Evolutionary conservation across 768 basidiomycete species (phyloP).

Genomic region (Leccinum imitatum): DNA sequence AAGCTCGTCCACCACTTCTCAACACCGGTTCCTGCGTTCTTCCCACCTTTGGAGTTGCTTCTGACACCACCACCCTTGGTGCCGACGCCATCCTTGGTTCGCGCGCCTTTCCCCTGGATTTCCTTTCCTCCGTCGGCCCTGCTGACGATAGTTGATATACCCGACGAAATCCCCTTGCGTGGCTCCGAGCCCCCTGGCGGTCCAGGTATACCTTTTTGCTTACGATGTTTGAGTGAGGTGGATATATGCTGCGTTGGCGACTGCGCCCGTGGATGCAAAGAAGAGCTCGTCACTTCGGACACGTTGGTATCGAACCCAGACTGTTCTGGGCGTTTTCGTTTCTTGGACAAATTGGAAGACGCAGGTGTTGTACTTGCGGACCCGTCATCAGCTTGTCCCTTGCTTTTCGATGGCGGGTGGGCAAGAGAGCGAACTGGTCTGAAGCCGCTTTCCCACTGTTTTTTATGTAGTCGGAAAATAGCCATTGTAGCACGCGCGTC

Average conservation of each 20-base stretch:
- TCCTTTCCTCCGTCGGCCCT: conserved; percentile 19
- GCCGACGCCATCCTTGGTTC: neutral
- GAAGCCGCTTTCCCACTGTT: conserved; percentile 71
- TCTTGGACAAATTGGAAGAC: conserved; percentile 2
- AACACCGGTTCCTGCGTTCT: neutral
- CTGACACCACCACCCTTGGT: conserved; percentile 9
- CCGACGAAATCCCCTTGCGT: conserved; percentile 63
- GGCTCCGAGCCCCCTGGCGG: neutral
- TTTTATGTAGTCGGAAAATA: conserved; percentile 78
- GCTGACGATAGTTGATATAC: conserved; percentile 51
- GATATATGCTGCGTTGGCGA: conserved; percentile 1
- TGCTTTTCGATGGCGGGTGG: conserved; percentile 1
- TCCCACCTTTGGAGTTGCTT: neutral
- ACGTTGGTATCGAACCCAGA: neutral
- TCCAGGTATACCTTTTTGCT: neutral
- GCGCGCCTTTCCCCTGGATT: conserved; percentile 9
- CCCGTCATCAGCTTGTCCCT: neutral
- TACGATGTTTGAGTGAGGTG: neutral
- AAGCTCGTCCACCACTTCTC: conserved; percentile 50
- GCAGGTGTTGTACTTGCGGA: neutral
- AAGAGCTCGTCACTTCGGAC: neutral
- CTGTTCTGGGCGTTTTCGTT: conserved; percentile 16
- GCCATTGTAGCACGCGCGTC: conserved; percentile 97
- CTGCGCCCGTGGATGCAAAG: neutral
- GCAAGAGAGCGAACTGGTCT: conserved; percentile 5